Conservation (phyloP, 2,329 filamentous ascomycete species). For the Colletotrichum agaves region DNA sequence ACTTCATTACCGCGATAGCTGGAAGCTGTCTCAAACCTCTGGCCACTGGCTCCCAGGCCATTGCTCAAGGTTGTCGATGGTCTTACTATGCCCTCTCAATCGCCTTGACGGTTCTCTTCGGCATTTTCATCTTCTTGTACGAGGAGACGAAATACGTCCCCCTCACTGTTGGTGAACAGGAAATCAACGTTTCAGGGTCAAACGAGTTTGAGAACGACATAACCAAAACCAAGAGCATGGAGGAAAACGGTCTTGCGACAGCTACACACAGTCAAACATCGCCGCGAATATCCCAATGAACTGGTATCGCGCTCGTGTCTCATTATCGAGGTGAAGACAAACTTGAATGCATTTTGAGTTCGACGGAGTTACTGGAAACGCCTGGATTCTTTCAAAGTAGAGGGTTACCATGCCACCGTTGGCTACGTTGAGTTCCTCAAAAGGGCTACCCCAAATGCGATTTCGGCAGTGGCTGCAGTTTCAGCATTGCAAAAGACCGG, state of each 20-base stretch:
- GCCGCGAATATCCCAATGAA: slow-evolving; percentile 24
- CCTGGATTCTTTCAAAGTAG: slow-evolving; percentile 70
- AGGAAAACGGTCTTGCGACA: slow-evolving; percentile 2
- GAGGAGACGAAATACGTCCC: slow-evolving; percentile 47
- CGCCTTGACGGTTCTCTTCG: slow-evolving; percentile 39
- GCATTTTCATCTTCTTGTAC: slow-evolving; percentile 41
- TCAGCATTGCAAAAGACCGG: slow-evolving; percentile 53
- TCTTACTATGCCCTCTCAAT: slow-evolving; percentile 44
- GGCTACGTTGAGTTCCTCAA: slow-evolving; percentile 66
- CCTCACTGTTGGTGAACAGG: slow-evolving; percentile 27
- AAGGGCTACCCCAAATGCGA: slow-evolving; percentile 63
- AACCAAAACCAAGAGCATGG: neutral
- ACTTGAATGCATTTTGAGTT: neutral
- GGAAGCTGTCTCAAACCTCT: slow-evolving; percentile 45
- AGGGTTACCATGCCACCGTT: slow-evolving; percentile 61
- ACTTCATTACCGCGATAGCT: slow-evolving; percentile 45
- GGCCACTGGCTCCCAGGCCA: slow-evolving; percentile 42
- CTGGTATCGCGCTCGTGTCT: slow-evolving; percentile 46
- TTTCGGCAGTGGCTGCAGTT: slow-evolving; percentile 59
- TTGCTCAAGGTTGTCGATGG: slow-evolving; percentile 45
- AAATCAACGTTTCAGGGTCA: slow-evolving; percentile 15
- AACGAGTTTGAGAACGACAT: neutral
- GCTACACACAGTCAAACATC: slow-evolving; percentile 6
- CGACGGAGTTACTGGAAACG: slow-evolving; percentile 41
- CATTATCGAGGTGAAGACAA: slow-evolving; percentile 41